Evolutionary conservation across 139 green algal species (phyloP), one percentile per base, ranked within the genome.

Genomic region (Pleodorina starrii): DNA sequence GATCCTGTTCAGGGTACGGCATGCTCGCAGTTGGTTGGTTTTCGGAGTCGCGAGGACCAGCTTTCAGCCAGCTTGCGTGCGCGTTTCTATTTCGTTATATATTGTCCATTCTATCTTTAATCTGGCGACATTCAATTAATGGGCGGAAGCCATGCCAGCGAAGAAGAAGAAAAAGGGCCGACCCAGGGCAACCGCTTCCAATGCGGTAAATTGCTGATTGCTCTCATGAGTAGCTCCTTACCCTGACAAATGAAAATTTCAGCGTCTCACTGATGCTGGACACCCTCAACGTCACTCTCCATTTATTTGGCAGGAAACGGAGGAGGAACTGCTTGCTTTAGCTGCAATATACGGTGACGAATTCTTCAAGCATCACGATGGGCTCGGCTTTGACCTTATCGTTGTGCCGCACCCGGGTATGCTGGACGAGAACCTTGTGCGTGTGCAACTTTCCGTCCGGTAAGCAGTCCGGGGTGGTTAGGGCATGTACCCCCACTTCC

Each of bases 361-460:
- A 69, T 42, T 92, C 81, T 59, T 73, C 40, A 35, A 59, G n/a
- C 86, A 85, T 12, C 60, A 85, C 19, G 78, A 84, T 51, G 80
- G 85, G 5, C 42, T 75, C 4, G 93, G 94, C 19, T 97, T 97
- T 51, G 68, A 68, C 43, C 85, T 98, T 7, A 46, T 46, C 0
- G 87, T 97, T 5, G 88, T 97, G 57, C 96, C 96, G 4, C 91
- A 97, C 90, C 91, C 92, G 0, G 91, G 90, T 14, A 46, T 93
- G 16, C 66, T 83, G 12, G 90, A 94, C 32, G 84, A 91, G 25
- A 97, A 96, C 86, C 89, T 92, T 42, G 92, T 95, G 1, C 91
- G 80, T 0, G 78, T 92, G 87, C 23, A 80, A 44, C 66, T 88
- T 3, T 88, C 82, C 19, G 82, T 80, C 16, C 27, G 82, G 82